Evolutionary conservation across 306 rosid genomes (phyloP).

Genomic region (Vicia sativa): DNA sequence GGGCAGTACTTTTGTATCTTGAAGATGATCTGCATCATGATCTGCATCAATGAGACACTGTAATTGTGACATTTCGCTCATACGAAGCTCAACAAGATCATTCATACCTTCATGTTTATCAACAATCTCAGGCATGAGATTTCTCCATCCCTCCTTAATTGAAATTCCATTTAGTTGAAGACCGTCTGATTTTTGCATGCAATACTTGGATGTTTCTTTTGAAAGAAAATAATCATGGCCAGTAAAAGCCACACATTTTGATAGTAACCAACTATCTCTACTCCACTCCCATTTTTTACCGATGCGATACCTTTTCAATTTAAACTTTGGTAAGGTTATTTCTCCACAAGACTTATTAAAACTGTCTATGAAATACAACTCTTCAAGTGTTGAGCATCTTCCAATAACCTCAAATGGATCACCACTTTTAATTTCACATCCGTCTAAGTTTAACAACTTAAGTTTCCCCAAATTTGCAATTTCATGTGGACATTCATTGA

Average conservation of each 20-base stretch:
- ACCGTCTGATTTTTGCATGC: background rate
- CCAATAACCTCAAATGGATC: slow-evolving; percentile 27
- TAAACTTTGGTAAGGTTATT: background rate
- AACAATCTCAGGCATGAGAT: slow-evolving; percentile 31
- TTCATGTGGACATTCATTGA: background rate
- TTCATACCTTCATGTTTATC: background rate
- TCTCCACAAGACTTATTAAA: background rate
- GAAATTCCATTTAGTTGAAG: accelerated
- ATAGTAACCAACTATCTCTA: background rate
- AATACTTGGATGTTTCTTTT: background rate
- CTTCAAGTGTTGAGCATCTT: slow-evolving; percentile 29
- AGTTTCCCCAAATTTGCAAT: background rate
- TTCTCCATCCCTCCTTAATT: background rate
- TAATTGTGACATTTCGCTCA: accelerated
- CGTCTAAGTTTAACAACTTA: background rate
- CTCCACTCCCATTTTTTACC: accelerated
- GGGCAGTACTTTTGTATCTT: no score
- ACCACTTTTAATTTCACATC: background rate
- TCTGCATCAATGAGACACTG: slow-evolving; percentile 11
- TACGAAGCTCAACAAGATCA: background rate
- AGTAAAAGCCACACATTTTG: background rate
- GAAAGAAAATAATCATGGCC: background rate
- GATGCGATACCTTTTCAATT: slow-evolving; percentile 13
- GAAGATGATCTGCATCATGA: no score
- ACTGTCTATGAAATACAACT: background rate